Base-by-base conservation (phyloP, 202 grass and related monocot genomes). In the Bolboschoenoplectus hybrid region DNA sequence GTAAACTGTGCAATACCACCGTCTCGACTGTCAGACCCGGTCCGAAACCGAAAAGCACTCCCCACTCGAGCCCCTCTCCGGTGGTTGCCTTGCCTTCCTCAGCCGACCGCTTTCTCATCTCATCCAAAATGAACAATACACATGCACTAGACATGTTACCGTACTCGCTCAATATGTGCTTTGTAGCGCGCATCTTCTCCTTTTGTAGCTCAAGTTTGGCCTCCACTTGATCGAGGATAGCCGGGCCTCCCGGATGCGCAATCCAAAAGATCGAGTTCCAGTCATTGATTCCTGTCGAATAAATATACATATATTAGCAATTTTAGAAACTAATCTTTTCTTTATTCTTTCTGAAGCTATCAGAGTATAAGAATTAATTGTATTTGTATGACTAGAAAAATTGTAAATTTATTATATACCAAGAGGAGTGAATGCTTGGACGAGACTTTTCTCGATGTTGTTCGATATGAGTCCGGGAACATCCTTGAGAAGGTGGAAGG, bases 61-160 rank as follows among this genome's bases (percentile, higher is more conserved):
- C 55, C 55, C 55, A 58, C 13, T 58, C 55, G 2, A 58, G 55
- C 55, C 55, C 55, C 55, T 58, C 55, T 58, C 55, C 14, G 2
- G 62, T 64, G 62, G 62, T 64, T 64, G 62, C 20, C 62, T 64
- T 64, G 62, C 62, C 62, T 34, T 64, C 62, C 19, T 64, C 20
- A 7, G 62, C 19, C 9, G 62, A 64, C 19, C 7, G 6, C 19
- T 10, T 32, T 6, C 19, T 64, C 62, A 64, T 64, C 62, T 64
- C 62, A 32, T 64, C 62, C 62, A 64, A 32, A 64, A 64, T 64
- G 62, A 64, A 64, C 20, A 64, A 26, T 2, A 64, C 62, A 35
- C 62, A 64, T 64, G 62, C 62, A 10, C 62, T 64, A 64, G 62
- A 64, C 62, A 64, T 64, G 62, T 64, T 64, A 9, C 62, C 19